These are phyloP conservation scores for Smallanthus sonchifolius DNA, from an alignment of 129 eudicot genomes.

Conservation along the genomic window DNA sequence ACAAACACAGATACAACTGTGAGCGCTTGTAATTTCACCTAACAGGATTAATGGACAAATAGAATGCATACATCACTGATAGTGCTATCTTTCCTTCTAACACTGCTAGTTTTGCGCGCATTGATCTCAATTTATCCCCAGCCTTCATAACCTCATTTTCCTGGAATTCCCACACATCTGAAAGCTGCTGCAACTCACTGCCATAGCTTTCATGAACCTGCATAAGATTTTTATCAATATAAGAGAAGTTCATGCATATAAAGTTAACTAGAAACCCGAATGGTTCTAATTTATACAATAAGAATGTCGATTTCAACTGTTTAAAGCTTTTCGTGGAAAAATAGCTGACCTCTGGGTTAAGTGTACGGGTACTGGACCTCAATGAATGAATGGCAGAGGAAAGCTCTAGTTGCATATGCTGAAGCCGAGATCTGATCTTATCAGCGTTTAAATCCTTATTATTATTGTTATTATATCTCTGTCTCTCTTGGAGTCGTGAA, in stretches of 20 bases:
- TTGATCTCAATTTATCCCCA: slow-evolving; percentile 52
- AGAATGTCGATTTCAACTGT: neutral
- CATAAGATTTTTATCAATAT: neutral
- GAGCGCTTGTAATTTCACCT: neutral
- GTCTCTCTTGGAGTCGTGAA: slow-evolving; percentile 18
- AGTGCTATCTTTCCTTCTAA: slow-evolving; percentile 81
- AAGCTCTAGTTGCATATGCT: slow-evolving; percentile 64
- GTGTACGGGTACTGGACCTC: slow-evolving; percentile 45
- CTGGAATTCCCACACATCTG: slow-evolving; percentile 79
- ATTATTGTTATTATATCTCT: neutral
- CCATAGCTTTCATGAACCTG: slow-evolving; percentile 46
- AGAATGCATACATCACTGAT: slow-evolving; percentile 50
- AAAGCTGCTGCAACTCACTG: slow-evolving; percentile 54
- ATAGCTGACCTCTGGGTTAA: slow-evolving; percentile 14
- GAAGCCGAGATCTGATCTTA: slow-evolving; percentile 57
- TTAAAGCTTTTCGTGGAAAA: neutral
- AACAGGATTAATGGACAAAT: neutral
- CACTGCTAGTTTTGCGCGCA: slow-evolving; percentile 69
- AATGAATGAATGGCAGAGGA: slow-evolving; percentile 53
- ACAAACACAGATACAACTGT: neutral
- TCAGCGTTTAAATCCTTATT: slow-evolving; percentile 16
- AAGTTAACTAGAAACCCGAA: neutral
- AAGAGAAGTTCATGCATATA: neutral
- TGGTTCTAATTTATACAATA: neutral
- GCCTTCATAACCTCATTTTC: slow-evolving; percentile 73